Evolutionary conservation across 2,329 filamentous ascomycete genomes (phyloP).

Genomic region (Pseudogymnoascus sp.): DNA sequence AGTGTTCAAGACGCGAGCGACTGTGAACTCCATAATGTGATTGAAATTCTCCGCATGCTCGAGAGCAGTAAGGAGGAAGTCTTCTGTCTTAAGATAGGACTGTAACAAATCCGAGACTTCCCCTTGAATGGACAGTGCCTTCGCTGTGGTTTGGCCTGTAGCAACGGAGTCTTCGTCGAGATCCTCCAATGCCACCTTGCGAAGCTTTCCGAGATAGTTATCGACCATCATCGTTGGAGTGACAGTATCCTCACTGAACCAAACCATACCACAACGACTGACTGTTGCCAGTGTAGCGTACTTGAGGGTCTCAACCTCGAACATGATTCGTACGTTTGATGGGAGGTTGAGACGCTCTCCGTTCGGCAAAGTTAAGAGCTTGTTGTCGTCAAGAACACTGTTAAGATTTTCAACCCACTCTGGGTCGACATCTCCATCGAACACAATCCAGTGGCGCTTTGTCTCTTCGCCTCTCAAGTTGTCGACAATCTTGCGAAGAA

Average conservation of each 20-base stretch:
- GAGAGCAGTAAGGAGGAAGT: slow-evolving; percentile 72
- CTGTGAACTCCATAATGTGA: slow-evolving; percentile 98
- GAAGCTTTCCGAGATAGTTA: slow-evolving; percentile 80
- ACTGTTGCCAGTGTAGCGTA: slow-evolving; percentile 98
- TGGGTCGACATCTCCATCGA: slow-evolving; percentile 96
- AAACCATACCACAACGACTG: slow-evolving; percentile 99
- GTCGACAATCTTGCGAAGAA: slow-evolving; percentile 95
- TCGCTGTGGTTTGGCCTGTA: slow-evolving; percentile 65
- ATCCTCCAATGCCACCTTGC: slow-evolving; percentile 81
- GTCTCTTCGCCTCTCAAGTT: slow-evolving; percentile 94
- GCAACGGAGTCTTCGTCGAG: slow-evolving; percentile 84
- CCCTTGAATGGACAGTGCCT: slow-evolving; percentile 68
- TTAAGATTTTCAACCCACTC: slow-evolving; percentile 99
- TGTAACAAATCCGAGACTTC: slow-evolving; percentile 73
- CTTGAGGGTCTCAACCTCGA: slow-evolving; percentile 95
- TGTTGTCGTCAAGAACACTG: slow-evolving; percentile 98
- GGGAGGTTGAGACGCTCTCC: slow-evolving; percentile 95
- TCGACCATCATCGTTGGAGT: slow-evolving; percentile 85
- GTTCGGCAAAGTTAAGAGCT: slow-evolving; percentile 90
- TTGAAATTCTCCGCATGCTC: slow-evolving; percentile 68
- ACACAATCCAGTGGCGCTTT: slow-evolving; percentile 98
- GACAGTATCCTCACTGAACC: slow-evolving; percentile 98
- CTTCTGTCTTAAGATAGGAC: slow-evolving; percentile 64
- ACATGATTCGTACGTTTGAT: slow-evolving; percentile 96
- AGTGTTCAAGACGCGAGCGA: slow-evolving; percentile 81